Evolutionary conservation across 306 rosid species (phyloP), one percentile per base, ranked within the genome.

Genomic region (Sechiopsis laciniata): DNA sequence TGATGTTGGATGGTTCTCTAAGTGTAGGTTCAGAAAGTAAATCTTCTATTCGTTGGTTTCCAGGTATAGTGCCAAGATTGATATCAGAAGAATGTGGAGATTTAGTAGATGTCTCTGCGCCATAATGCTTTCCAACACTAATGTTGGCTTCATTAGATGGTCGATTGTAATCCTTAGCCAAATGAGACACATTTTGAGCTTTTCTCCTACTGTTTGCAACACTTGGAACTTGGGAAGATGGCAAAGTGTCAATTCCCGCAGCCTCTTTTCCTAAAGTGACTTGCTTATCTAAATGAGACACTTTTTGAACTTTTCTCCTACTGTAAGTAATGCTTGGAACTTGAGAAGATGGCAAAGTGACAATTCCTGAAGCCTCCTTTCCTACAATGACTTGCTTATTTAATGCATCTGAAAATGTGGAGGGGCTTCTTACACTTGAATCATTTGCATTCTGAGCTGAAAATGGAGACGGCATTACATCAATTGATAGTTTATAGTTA

Each of bases 141-240:
- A 67, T 74, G 60, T 55, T 32, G 57, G 72, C 82, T 80, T 87
- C 83, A 63, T 63, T 16, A 73, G 82, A 58, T 17, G 78, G 80
- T 37, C 56, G 32, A 35, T 42, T 73, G 75, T 73, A 17, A 3
- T 77, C 81, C 77, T 70, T 82, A 68, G 82, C 75, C 55, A 61
- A 66, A 40, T 56, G 79, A 56, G 73, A 66, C 75, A 72, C 55
- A 15, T 74, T 77, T 55, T 50, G 78, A 69, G 68, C 71, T 80
- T 83, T 89, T 82, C 69, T 88, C 76, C 91, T 82, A 71, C 80
- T 70, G 85, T 88, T 89, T 71, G 87, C 87, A 22, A 77, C 53
- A 3, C 56, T 83, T 67, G 85, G 83, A 52, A 24, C 77, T 73
- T 79, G 85, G 71, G 81, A 75, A 65, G 72, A 40, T 55, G 88